These are phyloP conservation scores for Microbotryum scabiosae DNA, from an alignment of 1,284 basidiomycete species.

Conservation along the genomic window DNA sequence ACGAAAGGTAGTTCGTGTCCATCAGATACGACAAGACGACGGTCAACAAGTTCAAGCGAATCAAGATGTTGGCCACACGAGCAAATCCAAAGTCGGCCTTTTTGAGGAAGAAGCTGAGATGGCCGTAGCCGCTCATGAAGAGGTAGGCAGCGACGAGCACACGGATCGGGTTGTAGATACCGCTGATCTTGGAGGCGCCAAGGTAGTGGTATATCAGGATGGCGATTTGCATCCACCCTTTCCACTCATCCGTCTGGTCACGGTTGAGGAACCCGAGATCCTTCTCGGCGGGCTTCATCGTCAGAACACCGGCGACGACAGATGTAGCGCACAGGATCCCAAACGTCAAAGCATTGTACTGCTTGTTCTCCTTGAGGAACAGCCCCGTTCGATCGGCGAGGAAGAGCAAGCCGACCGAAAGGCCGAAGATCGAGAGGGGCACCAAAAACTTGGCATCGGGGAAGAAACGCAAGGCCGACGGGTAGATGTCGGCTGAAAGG, in stretches of 20 bases:
- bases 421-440: conserved; percentile 55
- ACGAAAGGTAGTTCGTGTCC: conserved; percentile 71
- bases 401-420: conserved; percentile 58
- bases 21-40: conserved; percentile 73
- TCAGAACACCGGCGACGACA: conserved; percentile 55
- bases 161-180: conserved; percentile 81
- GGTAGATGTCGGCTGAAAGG: conserved; percentile 33
- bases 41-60: conserved; percentile 74
- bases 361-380: conserved; percentile 80
- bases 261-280: conserved; percentile 79
- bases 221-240: conserved; percentile 89
- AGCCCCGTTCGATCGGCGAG: conserved; percentile 69
- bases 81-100: conserved; percentile 74
- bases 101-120: conserved; percentile 58
- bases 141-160: conserved; percentile 80
- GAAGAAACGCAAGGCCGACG: conserved; percentile 41
- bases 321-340: conserved; percentile 50
- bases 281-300: conserved; percentile 59
- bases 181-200: conserved; percentile 74
- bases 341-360: conserved; percentile 63
- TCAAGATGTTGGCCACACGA: conserved; percentile 60
- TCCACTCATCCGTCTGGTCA: conserved; percentile 78
- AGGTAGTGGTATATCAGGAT: conserved; percentile 84
- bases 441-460: conserved; percentile 40
- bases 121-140: conserved; percentile 50